These are phyloP conservation scores for Glebionis coronaria DNA, from an alignment of 129 eudicot genomes.

Conservation along the genomic window DNA sequence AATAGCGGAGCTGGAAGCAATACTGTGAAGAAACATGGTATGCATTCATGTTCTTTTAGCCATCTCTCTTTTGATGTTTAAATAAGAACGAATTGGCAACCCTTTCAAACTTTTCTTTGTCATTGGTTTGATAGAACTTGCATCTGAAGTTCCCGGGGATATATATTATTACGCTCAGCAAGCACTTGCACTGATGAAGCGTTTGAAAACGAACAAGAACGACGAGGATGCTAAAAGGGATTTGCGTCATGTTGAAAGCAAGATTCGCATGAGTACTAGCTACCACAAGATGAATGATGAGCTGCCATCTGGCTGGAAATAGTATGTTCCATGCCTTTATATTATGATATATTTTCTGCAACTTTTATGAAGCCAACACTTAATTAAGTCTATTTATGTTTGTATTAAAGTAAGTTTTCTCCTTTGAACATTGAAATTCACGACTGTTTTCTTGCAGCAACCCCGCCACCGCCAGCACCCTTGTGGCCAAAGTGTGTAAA, in stretches of 20 bases:
- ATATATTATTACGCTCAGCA: background rate
- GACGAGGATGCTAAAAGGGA: background rate
- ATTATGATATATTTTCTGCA: background rate
- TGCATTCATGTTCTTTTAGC: background rate
- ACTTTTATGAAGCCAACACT: background rate
- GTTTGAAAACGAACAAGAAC: background rate
- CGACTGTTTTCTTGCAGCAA: background rate
- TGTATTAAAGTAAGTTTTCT: background rate
- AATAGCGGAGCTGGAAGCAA: background rate
- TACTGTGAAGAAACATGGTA: background rate
- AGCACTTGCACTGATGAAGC: background rate
- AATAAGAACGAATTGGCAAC: background rate
- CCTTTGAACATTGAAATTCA: background rate
- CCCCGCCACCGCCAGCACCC: conserved; percentile 2
- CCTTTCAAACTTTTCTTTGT: background rate
- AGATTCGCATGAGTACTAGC: background rate
- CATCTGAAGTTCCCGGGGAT: background rate
- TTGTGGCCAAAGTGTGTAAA: background rate
- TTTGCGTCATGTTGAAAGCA: background rate
- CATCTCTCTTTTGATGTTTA: background rate
- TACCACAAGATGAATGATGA: background rate
- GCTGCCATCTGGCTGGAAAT: background rate
- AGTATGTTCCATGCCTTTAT: background rate
- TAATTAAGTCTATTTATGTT: no score
- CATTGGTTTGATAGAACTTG: background rate